Conservation (phyloP, 2,329 filamentous ascomycete species). For the Hymenoscyphus repandus region DNA sequence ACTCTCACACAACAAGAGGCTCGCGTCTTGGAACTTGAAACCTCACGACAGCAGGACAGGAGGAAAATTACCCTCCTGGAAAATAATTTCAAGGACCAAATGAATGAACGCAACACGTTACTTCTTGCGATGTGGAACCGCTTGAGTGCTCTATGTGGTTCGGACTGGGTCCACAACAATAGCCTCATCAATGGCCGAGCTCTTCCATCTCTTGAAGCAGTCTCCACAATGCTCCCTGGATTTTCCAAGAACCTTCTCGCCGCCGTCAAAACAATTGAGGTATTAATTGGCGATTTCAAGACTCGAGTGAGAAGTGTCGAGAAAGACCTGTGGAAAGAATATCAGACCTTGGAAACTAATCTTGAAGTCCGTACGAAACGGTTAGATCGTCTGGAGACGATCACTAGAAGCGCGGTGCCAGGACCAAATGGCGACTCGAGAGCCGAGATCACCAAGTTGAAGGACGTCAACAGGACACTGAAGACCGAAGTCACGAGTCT, state of each 20-base stretch:
- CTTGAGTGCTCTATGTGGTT: conserved; percentile 77
- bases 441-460: conserved; percentile 54
- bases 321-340: conserved; percentile 84
- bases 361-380: conserved; percentile 77
- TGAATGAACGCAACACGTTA: conserved; percentile 83
- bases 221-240: conserved; percentile 77
- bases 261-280: conserved; percentile 83
- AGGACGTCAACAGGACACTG: conserved; percentile 57
- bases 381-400: conserved; percentile 78
- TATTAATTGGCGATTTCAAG: conserved; percentile 72
- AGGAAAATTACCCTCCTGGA: conserved; percentile 70
- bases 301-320: conserved; percentile 79
- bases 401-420: conserved; percentile 63
- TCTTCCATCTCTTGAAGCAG: conserved; percentile 76
- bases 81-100: conserved; percentile 75
- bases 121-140: conserved; percentile 87
- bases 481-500: conserved; percentile 67
- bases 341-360: conserved; percentile 76
- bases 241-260: conserved; percentile 87
- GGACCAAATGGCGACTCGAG: conserved; percentile 14
- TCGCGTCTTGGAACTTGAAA: conserved; percentile 80
- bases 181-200: conserved; percentile 81
- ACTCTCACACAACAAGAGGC: conserved; percentile 81
- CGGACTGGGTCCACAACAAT: conserved; percentile 88
- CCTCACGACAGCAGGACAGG: conserved; percentile 70